These are phyloP conservation scores for Coemansia sp. DNA, from an alignment of 192 early-diverging fungal genomes.

Conservation along the genomic window DNA sequence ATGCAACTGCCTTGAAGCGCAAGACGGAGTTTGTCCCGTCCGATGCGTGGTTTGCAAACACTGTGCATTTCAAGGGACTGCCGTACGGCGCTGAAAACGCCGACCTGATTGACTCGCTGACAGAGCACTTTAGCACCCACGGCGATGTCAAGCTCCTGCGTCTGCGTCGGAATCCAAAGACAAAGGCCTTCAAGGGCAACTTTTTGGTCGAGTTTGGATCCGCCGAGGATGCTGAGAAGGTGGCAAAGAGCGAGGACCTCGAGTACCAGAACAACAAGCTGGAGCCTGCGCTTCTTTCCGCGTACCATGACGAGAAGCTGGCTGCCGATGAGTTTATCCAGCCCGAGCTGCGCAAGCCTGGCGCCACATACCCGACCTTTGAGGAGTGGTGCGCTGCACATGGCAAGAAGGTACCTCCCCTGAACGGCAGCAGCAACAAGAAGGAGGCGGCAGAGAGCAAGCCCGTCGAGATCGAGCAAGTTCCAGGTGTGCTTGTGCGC, in stretches of 20 bases:
- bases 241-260: conserved; percentile 20
- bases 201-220: conserved; percentile 40
- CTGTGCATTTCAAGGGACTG: conserved; percentile 52
- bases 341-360: conserved; percentile 49
- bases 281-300: conserved; percentile 19
- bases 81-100: conserved; percentile 33
- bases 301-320: conserved; percentile 55
- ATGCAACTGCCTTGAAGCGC: conserved; percentile 31
- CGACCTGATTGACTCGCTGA: conserved; percentile 34
- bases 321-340: conserved; percentile 43
- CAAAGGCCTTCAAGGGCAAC: conserved; percentile 54
- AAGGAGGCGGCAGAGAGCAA: conserved; percentile 11
- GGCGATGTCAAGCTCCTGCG: conserved; percentile 38
- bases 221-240: conserved; percentile 33
- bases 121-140: conserved; percentile 18
- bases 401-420: conserved; percentile 22
- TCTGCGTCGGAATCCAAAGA: conserved; percentile 49
- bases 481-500: conserved; percentile 26
- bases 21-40: conserved; percentile 31
- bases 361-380: conserved; percentile 31
- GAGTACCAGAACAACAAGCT: conserved; percentile 31
- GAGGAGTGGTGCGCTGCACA: conserved; percentile 47
- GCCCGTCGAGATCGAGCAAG: conserved; percentile 9
- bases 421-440: conserved; percentile 10
- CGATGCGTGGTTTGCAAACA: conserved; percentile 44